Evolutionary conservation across 495 filamentous ascomycete species (phyloP), one percentile per base, ranked within the genome.

Genomic region (Xanthoparmelia taractica): DNA sequence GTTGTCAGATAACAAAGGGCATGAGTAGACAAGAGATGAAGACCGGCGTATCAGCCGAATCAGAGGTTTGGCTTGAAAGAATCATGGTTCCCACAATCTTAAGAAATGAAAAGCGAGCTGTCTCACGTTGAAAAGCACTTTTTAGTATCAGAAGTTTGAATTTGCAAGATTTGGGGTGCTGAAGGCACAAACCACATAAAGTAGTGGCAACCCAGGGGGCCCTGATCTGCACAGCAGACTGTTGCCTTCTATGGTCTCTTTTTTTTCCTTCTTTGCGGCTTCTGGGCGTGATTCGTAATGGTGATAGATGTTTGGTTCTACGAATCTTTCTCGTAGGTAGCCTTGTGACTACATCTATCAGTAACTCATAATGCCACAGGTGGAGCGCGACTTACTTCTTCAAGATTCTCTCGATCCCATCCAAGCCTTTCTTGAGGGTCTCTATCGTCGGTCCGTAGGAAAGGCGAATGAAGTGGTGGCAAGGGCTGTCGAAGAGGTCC

Each of bases 371-470:
- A 5, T 8, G 10, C 27, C 0, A 34, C 4, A 41, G 18, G 47
- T n/a, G 17, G 33, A n/a, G 20, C 12, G 17, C 33, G 8, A 36
- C 69, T 73, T 75, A 85, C 85, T 86, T 87, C 68, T 81, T 81
- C 20, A 92, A 75, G 38, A 96, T 88, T 47, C 88, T 78, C 81
- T 96, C 90, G 69, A 97, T 96, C 45, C 88, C 90, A 73, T 96
- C 89, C 63, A 95, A 80, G 50, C 93, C 93, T 78, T 80, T 87
- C 79, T 85, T 84, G 50, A 97, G 75, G 25, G 82, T 82, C n/a
- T 94, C 91, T 87, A 94, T 91, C 73, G 82, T 86, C 7, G 93
- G 93, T 0, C 93, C 93, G 71, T 97, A 97, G 56, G 87, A 92
- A 68, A 96, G 78, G 52, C 93, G 84, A 52, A 97, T 90, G 74